Percentiles rank a stretch among this genome's conserved stretches.
phyloP scores from a whole-genome alignment of 2,329 filamentous ascomycete genomes.

The Alternaria longipes region DNA sequence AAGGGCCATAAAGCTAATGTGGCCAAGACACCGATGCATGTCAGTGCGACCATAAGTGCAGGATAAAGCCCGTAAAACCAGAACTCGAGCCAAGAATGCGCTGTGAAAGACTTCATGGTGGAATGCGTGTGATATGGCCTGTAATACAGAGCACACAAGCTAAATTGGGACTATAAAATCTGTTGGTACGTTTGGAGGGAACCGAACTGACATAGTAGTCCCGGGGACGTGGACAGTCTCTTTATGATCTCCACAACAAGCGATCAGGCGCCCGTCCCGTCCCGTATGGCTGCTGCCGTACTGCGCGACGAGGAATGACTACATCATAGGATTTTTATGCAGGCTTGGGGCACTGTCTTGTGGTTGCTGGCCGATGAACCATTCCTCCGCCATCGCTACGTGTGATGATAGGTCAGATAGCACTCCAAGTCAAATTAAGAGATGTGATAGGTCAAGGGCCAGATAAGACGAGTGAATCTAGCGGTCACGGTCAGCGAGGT shows the following conservation, averaged over 20 bases:
- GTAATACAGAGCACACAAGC: not conserved
- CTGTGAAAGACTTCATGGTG: not conserved
- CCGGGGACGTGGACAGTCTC: not conserved
- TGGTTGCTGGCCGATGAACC: not conserved
- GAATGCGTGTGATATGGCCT: not conserved
- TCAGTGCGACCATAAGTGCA: not conserved
- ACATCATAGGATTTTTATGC: not conserved
- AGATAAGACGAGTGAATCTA: not conserved
- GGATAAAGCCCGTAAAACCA: constrained; percentile 6
- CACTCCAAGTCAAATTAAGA: not conserved
- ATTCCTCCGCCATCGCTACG: not conserved
- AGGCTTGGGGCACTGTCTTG: not conserved
- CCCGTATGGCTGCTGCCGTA: not conserved
- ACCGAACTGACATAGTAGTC: not conserved
- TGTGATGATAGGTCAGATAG: not conserved
- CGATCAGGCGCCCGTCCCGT: not conserved
- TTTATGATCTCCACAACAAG: not conserved
- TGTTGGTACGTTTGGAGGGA: not conserved
- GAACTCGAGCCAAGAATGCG: constrained; percentile 5
- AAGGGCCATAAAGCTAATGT: not conserved
- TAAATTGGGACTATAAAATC: not conserved
- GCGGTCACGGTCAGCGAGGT: not conserved
- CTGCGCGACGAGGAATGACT: not conserved
- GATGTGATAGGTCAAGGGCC: not conserved
- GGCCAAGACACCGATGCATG: not conserved